Evolutionary conservation across 1,284 basidiomycete species (phyloP).

Genomic region (Veloboletus limbatus): DNA sequence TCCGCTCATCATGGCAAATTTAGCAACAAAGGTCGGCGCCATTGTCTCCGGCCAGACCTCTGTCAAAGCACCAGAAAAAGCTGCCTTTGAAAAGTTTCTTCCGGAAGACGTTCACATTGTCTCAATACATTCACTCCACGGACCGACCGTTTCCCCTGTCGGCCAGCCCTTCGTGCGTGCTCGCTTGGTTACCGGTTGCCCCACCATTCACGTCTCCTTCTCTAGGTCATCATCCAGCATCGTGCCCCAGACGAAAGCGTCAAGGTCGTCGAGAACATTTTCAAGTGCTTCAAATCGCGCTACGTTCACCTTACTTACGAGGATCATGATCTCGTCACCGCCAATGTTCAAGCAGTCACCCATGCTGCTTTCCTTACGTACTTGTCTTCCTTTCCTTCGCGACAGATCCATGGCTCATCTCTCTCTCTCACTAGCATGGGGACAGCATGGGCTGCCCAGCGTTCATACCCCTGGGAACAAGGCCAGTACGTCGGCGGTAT

Average conservation of each 20-base stretch:
- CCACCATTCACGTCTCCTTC: neutral
- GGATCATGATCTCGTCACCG: conserved; percentile 94
- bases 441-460: conserved; percentile 84
- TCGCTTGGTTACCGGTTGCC: conserved; percentile 12
- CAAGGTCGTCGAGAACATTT: conserved; percentile 78
- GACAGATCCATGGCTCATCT: neutral
- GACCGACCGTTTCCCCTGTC: conserved; percentile 86
- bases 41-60: conserved; percentile 96
- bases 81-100: conserved; percentile 87
- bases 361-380: conserved; percentile 97
- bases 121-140: conserved; percentile 94
- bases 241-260: conserved; percentile 77
- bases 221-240: conserved; percentile 86
- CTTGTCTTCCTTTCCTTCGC: conserved; percentile 8
- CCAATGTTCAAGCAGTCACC: conserved; percentile 97
- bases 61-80: conserved; percentile 92
- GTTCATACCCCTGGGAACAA: conserved; percentile 93
- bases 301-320: conserved; percentile 94
- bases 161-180: conserved; percentile 84
- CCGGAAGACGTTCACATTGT: conserved; percentile 87
- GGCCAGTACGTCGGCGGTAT: conserved; percentile 96
- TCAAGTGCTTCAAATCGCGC: conserved; percentile 80
- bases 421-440: conserved; percentile 73
- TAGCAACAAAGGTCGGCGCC: conserved; percentile 90
- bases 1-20: neutral